Conservation (phyloP, 768 basidiomycete species). For the Lyophyllum semitale region DNA sequence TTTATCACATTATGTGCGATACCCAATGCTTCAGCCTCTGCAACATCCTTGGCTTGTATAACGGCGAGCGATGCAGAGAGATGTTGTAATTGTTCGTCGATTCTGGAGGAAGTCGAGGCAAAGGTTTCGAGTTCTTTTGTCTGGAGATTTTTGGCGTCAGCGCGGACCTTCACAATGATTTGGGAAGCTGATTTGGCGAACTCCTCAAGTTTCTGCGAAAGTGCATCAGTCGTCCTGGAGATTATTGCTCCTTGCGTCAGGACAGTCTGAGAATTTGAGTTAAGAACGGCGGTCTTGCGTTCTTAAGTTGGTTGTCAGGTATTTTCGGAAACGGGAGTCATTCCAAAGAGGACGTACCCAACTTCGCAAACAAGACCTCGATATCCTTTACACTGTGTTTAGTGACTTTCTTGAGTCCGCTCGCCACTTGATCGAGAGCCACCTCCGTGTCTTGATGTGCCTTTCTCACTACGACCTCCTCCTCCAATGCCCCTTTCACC, state of each 20-base stretch:
- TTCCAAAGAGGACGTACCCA: conserved; percentile 53
- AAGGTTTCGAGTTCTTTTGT: conserved; percentile 57
- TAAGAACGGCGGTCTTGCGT: conserved; percentile 67
- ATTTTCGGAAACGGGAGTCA: conserved; percentile 9
- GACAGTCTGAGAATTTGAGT: conserved; percentile 67
- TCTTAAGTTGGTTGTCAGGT: conserved; percentile 42
- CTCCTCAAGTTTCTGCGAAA: conserved; percentile 61
- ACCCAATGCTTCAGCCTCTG: conserved; percentile 53
- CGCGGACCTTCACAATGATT: conserved; percentile 51
- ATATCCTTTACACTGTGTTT: conserved; percentile 75
- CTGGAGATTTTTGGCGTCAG: conserved; percentile 59
- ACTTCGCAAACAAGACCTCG: conserved; percentile 73
- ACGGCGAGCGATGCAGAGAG: conserved; percentile 51
- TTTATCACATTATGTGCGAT: conserved; percentile 50
- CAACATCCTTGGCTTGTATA: conserved; percentile 58
- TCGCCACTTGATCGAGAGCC: conserved; percentile 71
- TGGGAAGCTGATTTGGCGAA: conserved; percentile 61
- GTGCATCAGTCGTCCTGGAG: conserved; percentile 48
- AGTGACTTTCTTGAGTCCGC: conserved; percentile 62
- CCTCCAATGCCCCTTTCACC: conserved; percentile 66
- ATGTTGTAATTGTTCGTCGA: conserved; percentile 59
- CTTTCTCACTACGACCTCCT: conserved; percentile 77
- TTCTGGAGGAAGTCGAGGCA: conserved; percentile 47
- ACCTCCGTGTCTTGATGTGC: conserved; percentile 78
- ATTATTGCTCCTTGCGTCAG: conserved; percentile 62